phyloP scores from a whole-genome alignment of 805 yeast genomes.

The Phaffomyces thermotolerans region DNA sequence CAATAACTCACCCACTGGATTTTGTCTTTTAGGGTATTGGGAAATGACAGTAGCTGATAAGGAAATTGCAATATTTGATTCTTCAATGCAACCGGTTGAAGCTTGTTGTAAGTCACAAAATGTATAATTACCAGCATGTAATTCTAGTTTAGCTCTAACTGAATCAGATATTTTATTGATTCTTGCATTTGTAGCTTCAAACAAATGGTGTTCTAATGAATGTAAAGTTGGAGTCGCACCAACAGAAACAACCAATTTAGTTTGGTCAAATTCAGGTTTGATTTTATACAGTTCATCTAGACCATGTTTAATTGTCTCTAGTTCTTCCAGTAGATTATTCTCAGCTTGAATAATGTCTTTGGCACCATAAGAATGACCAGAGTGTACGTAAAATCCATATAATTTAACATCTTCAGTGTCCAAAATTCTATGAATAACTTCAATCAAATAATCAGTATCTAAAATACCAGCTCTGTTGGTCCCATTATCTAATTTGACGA shows the following conservation, averaged over 20 bases:
- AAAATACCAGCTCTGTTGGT: slow-evolving; percentile 59
- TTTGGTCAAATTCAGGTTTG: slow-evolving; percentile 32
- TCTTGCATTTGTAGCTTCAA: slow-evolving; percentile 9
- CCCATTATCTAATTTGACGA: slow-evolving; percentile 66
- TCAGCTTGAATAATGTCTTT: slow-evolving; percentile 39
- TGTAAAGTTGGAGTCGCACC: slow-evolving; percentile 84
- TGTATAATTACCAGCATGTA: slow-evolving; percentile 79
- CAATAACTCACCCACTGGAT: slow-evolving; percentile 50
- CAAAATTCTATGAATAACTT: slow-evolving; percentile 28
- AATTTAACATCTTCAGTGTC: slow-evolving; percentile 32
- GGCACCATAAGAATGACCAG: slow-evolving; percentile 66
- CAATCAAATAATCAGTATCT: slow-evolving; percentile 28
- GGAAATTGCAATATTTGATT: slow-evolving; percentile 39
- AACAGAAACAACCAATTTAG: slow-evolving; percentile 48
- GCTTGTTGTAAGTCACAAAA: slow-evolving; percentile 71
- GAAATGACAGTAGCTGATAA: slow-evolving; percentile 57
- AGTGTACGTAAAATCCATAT: slow-evolving; percentile 72
- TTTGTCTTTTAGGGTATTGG: slow-evolving; percentile 47
- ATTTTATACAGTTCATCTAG: slow-evolving; percentile 27
- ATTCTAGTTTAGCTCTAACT: slow-evolving; percentile 42
- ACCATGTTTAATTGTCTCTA: slow-evolving; percentile 50
- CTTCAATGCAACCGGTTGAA: slow-evolving; percentile 53
- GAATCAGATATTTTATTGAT: slow-evolving; percentile 13
- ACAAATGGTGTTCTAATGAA: slow-evolving; percentile 34
- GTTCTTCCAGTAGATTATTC: slow-evolving; percentile 44